These are phyloP conservation scores for Salix suchowensis DNA, from an alignment of 345 rosid species.

Conservation along the genomic window DNA sequence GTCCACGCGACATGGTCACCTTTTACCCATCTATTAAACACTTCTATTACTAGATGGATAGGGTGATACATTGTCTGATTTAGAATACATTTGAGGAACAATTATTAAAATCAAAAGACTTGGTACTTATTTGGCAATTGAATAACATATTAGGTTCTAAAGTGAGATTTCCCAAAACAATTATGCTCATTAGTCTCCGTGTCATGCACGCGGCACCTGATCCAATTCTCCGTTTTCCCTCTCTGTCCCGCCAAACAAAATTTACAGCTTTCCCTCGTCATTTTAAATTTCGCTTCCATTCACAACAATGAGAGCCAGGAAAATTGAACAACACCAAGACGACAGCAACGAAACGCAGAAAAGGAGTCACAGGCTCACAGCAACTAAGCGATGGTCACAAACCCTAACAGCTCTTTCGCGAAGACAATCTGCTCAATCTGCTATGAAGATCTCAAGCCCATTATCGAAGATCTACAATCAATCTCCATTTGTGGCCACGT, in stretches of 20 bases:
- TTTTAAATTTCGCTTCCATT: slow-evolving; percentile 20
- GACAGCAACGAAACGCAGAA: not conserved
- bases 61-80: too few species aligned
- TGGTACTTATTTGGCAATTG: too few species aligned
- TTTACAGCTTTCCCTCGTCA: not conserved
- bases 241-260: not conserved
- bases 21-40: too few species aligned
- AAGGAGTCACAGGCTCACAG: slow-evolving; percentile 21
- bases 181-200: not conserved
- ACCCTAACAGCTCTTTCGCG: slow-evolving; percentile 24
- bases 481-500: slow-evolving; percentile 91
- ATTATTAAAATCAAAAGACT: too few species aligned
- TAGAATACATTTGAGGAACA: too few species aligned
- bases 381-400: slow-evolving; percentile 8
- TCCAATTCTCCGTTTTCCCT: not conserved
- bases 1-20: too few species aligned
- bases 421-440: slow-evolving; percentile 82
- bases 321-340: not conserved
- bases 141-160: too few species aligned
- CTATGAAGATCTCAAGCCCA: slow-evolving; percentile 90
- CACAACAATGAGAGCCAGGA: not conserved
- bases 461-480: slow-evolving; percentile 72
- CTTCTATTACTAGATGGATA: too few species aligned
- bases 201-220: slow-evolving; percentile 4
- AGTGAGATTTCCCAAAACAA: too few species aligned